A percentile compares a stretch with the other conserved stretches of the same genome.
Conservation (phyloP, 805 yeast species). For the Starmerella cellae region DNA sequence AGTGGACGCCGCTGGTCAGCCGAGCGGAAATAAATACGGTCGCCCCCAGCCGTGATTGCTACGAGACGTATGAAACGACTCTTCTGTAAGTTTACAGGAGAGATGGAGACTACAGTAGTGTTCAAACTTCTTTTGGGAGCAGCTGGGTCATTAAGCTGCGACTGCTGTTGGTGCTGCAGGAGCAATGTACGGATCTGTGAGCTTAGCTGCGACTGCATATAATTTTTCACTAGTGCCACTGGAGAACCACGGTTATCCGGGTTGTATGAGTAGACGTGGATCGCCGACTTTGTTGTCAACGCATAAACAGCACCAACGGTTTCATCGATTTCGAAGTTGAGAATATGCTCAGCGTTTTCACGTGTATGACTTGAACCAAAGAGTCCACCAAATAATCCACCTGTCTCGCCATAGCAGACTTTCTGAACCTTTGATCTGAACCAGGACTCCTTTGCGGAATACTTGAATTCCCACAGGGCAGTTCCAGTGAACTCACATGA, state of each 20-base stretch:
- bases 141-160: not conserved
- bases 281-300: conserved; percentile 65
- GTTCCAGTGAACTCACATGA: conserved; percentile 63
- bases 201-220: not conserved
- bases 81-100: conserved; percentile 7
- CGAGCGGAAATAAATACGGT: conserved; percentile 18
- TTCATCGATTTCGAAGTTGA: conserved; percentile 59
- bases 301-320: conserved; percentile 68
- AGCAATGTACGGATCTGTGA: not conserved
- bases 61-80: conserved; percentile 14
- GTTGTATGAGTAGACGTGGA: conserved; percentile 59
- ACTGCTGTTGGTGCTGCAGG: not conserved
- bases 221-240: conserved; percentile 1
- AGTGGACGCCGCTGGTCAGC: conserved; percentile 1
- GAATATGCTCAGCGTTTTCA: conserved; percentile 37
- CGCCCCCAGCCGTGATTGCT: conserved; percentile 18
- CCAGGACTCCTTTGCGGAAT: conserved; percentile 75
- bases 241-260: conserved; percentile 5
- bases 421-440: conserved; percentile 72
- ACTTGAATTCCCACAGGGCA: conserved; percentile 77
- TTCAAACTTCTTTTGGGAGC: not conserved
- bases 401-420: conserved; percentile 41
- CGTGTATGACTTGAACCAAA: conserved; percentile 8
- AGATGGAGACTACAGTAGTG: conserved; percentile 12
- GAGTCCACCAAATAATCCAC: conserved; percentile 19